Conservation (phyloP, 495 filamentous ascomycete species). For the Darksidea phi region DNA sequence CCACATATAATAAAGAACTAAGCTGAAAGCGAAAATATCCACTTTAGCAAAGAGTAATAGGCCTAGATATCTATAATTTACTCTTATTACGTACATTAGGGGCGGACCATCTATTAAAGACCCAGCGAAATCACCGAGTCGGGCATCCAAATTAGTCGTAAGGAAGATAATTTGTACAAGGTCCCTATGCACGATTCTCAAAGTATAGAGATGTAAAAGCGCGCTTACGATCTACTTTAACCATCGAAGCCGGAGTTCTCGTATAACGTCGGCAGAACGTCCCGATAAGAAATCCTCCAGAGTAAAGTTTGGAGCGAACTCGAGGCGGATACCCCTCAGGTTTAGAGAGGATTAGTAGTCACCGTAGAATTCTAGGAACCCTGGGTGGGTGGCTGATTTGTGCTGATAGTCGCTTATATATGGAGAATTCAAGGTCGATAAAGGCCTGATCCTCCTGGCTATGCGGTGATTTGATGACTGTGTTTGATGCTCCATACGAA, state of each 20-base stretch:
- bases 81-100: background rate
- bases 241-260: background rate
- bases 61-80: background rate
- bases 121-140: conserved; percentile 6
- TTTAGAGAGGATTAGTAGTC: no score
- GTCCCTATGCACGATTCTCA: conserved; percentile 1
- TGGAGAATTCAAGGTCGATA: no score
- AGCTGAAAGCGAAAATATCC: conserved; percentile 10
- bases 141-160: background rate
- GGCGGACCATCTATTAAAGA: conserved; percentile 7
- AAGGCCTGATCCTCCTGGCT: no score
- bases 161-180: conserved; percentile 1
- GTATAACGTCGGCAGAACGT: no score
- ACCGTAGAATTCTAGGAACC: no score
- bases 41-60: background rate
- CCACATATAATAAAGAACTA: conserved; percentile 1
- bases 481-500: no score
- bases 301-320: no score
- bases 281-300: no score
- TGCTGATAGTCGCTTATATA: no score
- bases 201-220: background rate
- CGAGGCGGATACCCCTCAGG: no score
- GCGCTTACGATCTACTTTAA: background rate
- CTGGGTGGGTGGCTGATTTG: no score
- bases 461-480: no score